Evolutionary conservation across 345 rosid genomes (phyloP).

Genomic region (Hirschfeldia incana): DNA sequence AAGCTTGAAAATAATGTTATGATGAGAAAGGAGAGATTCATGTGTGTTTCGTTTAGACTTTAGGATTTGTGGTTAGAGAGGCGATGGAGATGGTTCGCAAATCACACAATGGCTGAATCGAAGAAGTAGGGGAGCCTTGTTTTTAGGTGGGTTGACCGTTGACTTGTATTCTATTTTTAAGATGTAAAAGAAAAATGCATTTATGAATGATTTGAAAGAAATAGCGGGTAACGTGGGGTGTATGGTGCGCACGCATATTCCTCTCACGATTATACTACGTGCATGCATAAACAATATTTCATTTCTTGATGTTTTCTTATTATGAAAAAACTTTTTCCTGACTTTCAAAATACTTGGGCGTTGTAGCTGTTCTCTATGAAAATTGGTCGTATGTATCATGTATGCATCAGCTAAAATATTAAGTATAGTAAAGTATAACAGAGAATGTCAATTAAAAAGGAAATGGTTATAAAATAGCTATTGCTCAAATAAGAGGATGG

Average conservation of each 20-base stretch:
- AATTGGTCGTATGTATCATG: background rate
- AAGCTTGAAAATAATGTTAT: constrained; percentile 24
- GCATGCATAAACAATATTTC: constrained; percentile 37
- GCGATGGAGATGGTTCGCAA: constrained; percentile 24
- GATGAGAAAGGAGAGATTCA: constrained; percentile 36
- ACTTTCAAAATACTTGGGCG: background rate
- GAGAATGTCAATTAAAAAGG: background rate
- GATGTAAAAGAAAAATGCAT: background rate
- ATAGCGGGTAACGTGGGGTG: constrained; percentile 27
- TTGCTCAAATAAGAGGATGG: background rate
- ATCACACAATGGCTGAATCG: constrained; percentile 21
- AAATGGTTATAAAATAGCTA: too few species aligned
- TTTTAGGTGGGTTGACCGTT: constrained; percentile 27
- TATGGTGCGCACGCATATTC: constrained; percentile 38
- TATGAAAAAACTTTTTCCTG: background rate
- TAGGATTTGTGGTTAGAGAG: constrained; percentile 32
- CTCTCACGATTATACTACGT: constrained; percentile 20
- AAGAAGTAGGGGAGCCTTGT: constrained; percentile 40
- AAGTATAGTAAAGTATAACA: background rate
- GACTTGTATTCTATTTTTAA: constrained; percentile 36
- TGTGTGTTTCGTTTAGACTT: constrained; percentile 32
- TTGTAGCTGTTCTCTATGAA: background rate
- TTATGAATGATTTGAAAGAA: constrained; percentile 25
- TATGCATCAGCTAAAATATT: background rate
- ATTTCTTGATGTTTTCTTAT: constrained; percentile 9